Evolutionary conservation across 2,329 filamentous ascomycete species (phyloP), one percentile per base, ranked within the genome.

Genomic region (Ciborinia camelliae): DNA sequence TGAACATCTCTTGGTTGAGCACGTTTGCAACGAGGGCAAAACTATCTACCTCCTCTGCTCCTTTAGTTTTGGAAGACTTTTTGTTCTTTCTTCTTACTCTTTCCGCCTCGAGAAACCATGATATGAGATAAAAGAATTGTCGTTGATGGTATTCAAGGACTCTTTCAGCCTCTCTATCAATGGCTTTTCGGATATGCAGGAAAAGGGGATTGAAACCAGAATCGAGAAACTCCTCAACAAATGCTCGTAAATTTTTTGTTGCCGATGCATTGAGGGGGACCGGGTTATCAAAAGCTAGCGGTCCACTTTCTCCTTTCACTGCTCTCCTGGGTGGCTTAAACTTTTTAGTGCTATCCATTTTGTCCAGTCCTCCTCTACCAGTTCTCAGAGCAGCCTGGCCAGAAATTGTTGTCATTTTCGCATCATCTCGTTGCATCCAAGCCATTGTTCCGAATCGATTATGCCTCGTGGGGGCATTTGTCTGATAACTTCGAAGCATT

Each of bases 361-460:
- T 96, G 59, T 90, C 83, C 69, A 97, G 84, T 8, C 90, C 89
- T 47, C 85, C 84, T 10, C 90, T 83, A 8, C 87, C 84, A 71
- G 92, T 87, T 3, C 87, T 84, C 52, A 99, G 84, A 5, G 90
- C 90, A 71, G 92, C 89, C 74, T 98, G 94, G 1, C 95, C 95
- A 0, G 92, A 93, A 1, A 99, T 84, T 0, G 93, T 92, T 0
- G 91, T 90, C 71, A 95, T 85, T 73, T 93, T 93, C 59, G 90
- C 87, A 70, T 93, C 90, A 57, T 92, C 90, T 64, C 93, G 83
- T 78, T 96, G 92, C 45, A 99, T 86, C 93, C 94, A 98, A 41
- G 97, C 87, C 91, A 98, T 98, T 14, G 93, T 96, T 3, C 95
- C 95, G 73, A 98, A 99, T 41, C 95, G 86, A 71, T 93, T 96